Conservation (phyloP, 768 basidiomycete species). For the Tricholoma bakamatsutake region DNA sequence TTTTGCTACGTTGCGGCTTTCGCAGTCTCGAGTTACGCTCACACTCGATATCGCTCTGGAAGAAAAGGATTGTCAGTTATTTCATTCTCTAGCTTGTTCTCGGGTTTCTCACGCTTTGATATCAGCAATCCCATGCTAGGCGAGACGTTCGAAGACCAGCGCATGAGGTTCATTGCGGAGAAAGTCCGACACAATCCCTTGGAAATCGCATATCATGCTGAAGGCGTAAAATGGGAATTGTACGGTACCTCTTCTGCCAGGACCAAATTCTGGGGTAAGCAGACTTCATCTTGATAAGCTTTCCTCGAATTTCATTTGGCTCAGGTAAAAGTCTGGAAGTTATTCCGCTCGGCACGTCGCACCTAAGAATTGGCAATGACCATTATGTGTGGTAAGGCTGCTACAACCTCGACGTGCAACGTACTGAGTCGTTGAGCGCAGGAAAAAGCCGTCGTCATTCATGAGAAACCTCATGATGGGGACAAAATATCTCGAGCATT, state of each 20-base stretch:
- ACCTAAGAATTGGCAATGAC: conserved; percentile 61
- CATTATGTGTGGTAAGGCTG: conserved; percentile 61
- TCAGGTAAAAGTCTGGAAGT: conserved; percentile 87
- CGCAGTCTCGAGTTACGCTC: conserved; percentile 79
- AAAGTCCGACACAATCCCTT: conserved; percentile 85
- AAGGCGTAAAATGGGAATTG: conserved; percentile 73
- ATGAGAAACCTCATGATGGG: conserved; percentile 88
- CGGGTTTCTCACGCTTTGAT: conserved; percentile 6
- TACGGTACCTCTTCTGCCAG: conserved; percentile 73
- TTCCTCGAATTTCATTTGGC: conserved; percentile 12
- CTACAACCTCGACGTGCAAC: neutral
- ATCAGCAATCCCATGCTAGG: conserved; percentile 83
- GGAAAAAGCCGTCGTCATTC: conserved; percentile 86
- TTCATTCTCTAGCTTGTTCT: neutral
- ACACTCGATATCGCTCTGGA: conserved; percentile 72
- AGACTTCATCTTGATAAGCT: conserved; percentile 4
- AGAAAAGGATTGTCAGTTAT: conserved; percentile 80
- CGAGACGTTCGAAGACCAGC: conserved; percentile 80
- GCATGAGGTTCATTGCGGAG: conserved; percentile 81
- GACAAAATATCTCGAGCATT: conserved; percentile 85
- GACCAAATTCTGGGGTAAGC: conserved; percentile 88
- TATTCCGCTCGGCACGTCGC: conserved; percentile 69
- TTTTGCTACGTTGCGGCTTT: conserved; percentile 80
- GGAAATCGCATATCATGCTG: conserved; percentile 80
- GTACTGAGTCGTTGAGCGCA: conserved; percentile 18